phyloP scores from a whole-genome alignment of 495 filamentous ascomycete species.

The Glutinoglossum americanum region DNA sequence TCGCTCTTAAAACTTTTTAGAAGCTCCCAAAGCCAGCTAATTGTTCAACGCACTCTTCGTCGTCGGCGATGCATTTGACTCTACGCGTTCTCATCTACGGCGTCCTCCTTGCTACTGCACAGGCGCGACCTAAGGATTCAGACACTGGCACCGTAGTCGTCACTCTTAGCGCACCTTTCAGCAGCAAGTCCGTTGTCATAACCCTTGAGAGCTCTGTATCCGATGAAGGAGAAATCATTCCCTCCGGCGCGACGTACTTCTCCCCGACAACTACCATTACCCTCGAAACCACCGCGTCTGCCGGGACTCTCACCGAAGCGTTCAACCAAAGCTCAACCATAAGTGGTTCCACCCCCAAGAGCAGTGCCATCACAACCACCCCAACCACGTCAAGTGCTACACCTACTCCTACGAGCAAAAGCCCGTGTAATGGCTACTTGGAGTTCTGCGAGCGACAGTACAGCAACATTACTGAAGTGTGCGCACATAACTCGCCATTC shows the following conservation, averaged over 20 bases:
- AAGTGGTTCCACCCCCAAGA: not conserved
- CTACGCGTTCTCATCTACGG: not conserved
- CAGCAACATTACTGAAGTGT: constrained; percentile 75
- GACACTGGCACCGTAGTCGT: not conserved
- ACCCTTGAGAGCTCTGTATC: not conserved
- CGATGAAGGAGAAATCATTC: not conserved
- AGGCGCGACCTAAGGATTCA: not conserved
- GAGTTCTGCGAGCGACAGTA: constrained; percentile 68
- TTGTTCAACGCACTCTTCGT: not conserved
- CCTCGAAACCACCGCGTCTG: not conserved
- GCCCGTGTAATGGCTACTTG: constrained; percentile 69
- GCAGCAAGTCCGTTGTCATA: not conserved
- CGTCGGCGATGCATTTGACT: not conserved
- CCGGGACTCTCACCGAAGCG: not conserved
- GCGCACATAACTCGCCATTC: constrained; percentile 79
- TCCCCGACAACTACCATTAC: not conserved
- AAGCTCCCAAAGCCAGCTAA: too few relatives aligned
- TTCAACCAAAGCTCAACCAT: not conserved
- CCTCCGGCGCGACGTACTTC: not conserved
- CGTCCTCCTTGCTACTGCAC: not conserved
- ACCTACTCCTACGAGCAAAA: constrained; percentile 34
- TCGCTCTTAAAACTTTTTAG: too few relatives aligned
- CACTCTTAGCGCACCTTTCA: not conserved
- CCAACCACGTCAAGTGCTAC: constrained; percentile 14
- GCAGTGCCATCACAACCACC: constrained; percentile 10